Evolutionary conservation across 2,329 filamentous ascomycete species (phyloP), one percentile per base, ranked within the genome.

Genomic region (Balansia obtecta): DNA sequence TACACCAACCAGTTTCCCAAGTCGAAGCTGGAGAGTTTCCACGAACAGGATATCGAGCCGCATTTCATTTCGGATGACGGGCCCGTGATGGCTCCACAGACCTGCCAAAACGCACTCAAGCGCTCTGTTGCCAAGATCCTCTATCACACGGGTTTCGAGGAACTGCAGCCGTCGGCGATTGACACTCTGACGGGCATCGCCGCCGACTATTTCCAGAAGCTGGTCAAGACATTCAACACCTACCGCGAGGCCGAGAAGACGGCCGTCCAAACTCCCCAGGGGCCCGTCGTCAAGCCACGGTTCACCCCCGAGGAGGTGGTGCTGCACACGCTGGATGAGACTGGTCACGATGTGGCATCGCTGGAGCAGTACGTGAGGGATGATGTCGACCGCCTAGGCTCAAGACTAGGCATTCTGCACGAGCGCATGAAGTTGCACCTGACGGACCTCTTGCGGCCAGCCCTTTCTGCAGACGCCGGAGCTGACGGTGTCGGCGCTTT

Each of bases 1-100:
- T 98, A 98, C 64, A 86, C 90, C 61, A 98, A 98, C 62, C 93
- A 98, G 65, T 98, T 98, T 60, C 89, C 91, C 56, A 96, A 95
- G 68, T 95, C 95, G 63, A 88, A 95, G 55, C 86, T 86, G 1
- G 85, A 91, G 62, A 87, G 88, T 0, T 96, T 98, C 55, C 70
- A 84, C 16, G 93, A 98, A 68, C 76, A 80, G 41, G 93, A 97
- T 61, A 82, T 93, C 48, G 84, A 89, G 47, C 80, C 89, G n/a
- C 85, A 93, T 62, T 91, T 96, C 50, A 82, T 93, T 50, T 87
- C 87, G 38, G 90, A 95, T 58, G 83, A 91, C 53, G 88, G 91
- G 0, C 85, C 93, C 9, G 79, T 96, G 38, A 91, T 97, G 76
- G 85, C 88, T 13, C 79, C 85, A 10, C 84, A 85, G 65, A 80